These are phyloP conservation scores for Clarireedia monteithiana DNA, from an alignment of 2,329 filamentous ascomycete genomes.

Conservation along the genomic window DNA sequence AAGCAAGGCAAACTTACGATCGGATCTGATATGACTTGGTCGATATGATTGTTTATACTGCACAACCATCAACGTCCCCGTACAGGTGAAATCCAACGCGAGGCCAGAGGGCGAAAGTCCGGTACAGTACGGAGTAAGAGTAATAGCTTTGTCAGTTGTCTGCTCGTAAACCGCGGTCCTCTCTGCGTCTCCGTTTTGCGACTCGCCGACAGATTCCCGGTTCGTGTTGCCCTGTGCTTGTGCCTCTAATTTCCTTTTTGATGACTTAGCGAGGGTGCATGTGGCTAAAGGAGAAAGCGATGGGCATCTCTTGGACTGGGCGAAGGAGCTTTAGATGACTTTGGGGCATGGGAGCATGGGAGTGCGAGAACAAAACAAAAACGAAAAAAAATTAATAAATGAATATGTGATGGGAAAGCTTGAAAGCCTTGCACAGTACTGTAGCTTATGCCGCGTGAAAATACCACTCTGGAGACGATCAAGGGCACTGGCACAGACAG, in stretches of 20 bases:
- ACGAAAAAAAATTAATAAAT: too few species aligned
- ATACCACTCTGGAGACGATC: too few species aligned
- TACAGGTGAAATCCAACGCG: not conserved
- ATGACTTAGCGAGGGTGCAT: constrained; percentile 23
- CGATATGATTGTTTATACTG: not conserved
- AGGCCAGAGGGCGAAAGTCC: not conserved
- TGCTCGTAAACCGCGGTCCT: not conserved
- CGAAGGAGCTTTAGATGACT: not conserved
- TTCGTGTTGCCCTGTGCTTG: not conserved
- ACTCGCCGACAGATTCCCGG: not conserved
- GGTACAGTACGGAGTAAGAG: too few species aligned
- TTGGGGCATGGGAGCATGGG: not conserved
- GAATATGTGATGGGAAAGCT: not conserved
- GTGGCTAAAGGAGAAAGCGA: constrained; percentile 15
- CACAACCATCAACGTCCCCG: not conserved
- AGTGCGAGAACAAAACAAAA: not conserved
- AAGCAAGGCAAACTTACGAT: not conserved
- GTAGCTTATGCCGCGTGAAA: too few species aligned
- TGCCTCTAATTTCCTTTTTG: constrained; percentile 26
- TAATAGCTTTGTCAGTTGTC: too few species aligned
- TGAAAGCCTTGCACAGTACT: too few species aligned
- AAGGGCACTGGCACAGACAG: too few species aligned
- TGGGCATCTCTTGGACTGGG: not conserved
- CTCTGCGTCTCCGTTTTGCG: not conserved
- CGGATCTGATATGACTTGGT: not conserved